These are phyloP conservation scores for Dioscorea dumetorum DNA, from an alignment of 106 monocot species.

Conservation along the genomic window DNA sequence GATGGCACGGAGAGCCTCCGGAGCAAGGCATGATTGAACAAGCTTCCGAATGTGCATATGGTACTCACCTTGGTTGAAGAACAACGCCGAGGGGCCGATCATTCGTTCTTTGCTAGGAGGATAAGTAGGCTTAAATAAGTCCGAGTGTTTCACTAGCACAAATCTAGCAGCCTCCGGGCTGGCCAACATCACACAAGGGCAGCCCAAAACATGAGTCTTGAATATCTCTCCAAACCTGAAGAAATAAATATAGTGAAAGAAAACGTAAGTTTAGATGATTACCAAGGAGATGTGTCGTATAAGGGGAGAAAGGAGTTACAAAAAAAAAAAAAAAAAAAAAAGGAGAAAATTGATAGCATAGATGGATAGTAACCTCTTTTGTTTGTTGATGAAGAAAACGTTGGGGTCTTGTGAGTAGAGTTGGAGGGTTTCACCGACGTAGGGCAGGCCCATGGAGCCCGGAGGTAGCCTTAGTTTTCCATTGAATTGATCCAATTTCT, in stretches of 20 bases:
- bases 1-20: conserved; percentile 39
- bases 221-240: conserved; percentile 65
- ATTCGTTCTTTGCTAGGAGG: conserved; percentile 75
- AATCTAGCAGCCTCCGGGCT: conserved; percentile 76
- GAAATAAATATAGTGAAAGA: not conserved
- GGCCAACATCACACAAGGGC: conserved; percentile 80
- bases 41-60: conserved; percentile 46
- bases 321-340: not conserved
- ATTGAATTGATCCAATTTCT: not conserved
- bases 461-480: conserved; percentile 31
- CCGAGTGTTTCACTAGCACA: conserved; percentile 51
- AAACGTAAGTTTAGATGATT: not conserved
- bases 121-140: conserved; percentile 72
- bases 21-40: conserved; percentile 38
- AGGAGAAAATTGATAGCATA: not conserved
- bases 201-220: conserved; percentile 66
- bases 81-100: conserved; percentile 70
- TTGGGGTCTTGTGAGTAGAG: conserved; percentile 58
- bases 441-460: conserved; percentile 66
- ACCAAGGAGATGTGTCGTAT: too few relatives aligned
- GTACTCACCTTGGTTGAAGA: conserved; percentile 80
- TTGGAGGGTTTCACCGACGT: conserved; percentile 58
- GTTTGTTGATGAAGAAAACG: conserved; percentile 34
- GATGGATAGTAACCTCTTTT: conserved; percentile 25
- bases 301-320: too few relatives aligned